These are phyloP conservation scores for Umbilicus rupestris DNA, from an alignment of 164 flowering plant genomes.

Conservation along the genomic window DNA sequence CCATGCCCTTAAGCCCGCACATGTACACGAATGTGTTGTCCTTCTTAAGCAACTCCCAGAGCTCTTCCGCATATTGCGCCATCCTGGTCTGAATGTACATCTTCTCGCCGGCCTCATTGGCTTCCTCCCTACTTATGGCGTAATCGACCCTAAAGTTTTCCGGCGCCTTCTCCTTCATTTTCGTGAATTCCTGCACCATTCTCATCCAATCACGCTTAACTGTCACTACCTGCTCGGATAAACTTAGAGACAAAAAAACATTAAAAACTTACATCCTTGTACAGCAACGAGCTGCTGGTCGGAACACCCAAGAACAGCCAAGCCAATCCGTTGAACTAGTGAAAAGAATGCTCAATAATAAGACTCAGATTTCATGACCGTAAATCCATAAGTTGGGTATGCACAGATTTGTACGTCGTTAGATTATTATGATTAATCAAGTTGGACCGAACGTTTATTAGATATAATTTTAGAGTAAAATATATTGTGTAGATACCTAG, in stretches of 20 bases:
- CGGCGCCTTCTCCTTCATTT: slow-evolving; percentile 86
- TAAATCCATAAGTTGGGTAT: no score
- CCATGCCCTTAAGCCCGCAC: slow-evolving; percentile 98
- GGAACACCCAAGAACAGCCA: slow-evolving; percentile 99
- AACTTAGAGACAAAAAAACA: no score
- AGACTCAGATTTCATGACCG: background rate
- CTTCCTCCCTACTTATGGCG: slow-evolving; percentile 92
- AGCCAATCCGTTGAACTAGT: slow-evolving; percentile 90
- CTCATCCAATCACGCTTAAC: background rate
- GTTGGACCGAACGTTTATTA: no score
- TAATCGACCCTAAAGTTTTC: slow-evolving; percentile 85
- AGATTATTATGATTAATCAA: no score
- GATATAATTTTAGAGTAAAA: no score
- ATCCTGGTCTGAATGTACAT: slow-evolving; percentile 99
- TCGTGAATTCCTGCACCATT: slow-evolving; percentile 69
- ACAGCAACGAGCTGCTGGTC: slow-evolving; percentile 91
- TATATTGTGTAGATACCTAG: no score
- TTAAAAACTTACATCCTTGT: slow-evolving; percentile 61
- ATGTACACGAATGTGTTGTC: slow-evolving; percentile 90
- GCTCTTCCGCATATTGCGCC: slow-evolving; percentile 89
- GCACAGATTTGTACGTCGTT: no score
- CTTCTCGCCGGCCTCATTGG: slow-evolving; percentile 84
- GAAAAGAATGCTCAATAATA: background rate
- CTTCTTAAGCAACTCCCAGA: slow-evolving; percentile 92
- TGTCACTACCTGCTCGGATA: background rate